Evolutionary conservation across 371 early-diverging fungal species (phyloP), one percentile per base, ranked within the genome.

Genomic region (Syncephalastrum sp.): DNA sequence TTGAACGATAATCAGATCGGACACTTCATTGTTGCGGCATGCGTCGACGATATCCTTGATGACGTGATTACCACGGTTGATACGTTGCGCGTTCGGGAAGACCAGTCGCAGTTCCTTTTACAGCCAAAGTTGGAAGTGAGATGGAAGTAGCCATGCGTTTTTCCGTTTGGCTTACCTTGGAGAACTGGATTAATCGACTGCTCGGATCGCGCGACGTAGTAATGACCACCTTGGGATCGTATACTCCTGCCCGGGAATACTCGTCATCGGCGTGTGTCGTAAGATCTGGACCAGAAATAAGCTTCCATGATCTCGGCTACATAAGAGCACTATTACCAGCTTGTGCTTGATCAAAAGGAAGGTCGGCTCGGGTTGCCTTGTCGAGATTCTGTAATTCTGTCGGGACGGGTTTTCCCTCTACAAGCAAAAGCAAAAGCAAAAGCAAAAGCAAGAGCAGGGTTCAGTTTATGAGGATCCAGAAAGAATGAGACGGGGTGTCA

Each of bases 201-300:
- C 92, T 91, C 13, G 99, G 99, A 65, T 96, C 96, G 58, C 98
- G 84, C 15, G 98, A 97, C 12, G 99, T 99, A 16, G 99, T 99
- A 45, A 99, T 92, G 23, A 99, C 74, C 13, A 99, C 85, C 68
- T 98, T 99, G 50, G 99, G 98, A 63, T 97, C 98, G 54, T 76
- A 85, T 19, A 90, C 83, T 49, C 97, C 97, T 16, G 96, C 97
- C 21, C 85, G 84, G 16, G 97, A 88, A 72, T 98, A 98, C 82
- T 98, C 99, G 65, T 98, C 97, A 73, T 98, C 99, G 53, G 90
- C 86, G 64, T 97, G 94, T 10, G 87, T 85, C 3, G 86, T 81
- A 46, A 90, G 88, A 5, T 57, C 87, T 91, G 67, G 24, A n/a
- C 24, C 41, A 19, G 23, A 55, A 17, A 5, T 33, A 10, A 33